These are phyloP conservation scores for Heliamphora exappendiculata DNA, from an alignment of 148 eudicot genomes.

Conservation along the genomic window DNA sequence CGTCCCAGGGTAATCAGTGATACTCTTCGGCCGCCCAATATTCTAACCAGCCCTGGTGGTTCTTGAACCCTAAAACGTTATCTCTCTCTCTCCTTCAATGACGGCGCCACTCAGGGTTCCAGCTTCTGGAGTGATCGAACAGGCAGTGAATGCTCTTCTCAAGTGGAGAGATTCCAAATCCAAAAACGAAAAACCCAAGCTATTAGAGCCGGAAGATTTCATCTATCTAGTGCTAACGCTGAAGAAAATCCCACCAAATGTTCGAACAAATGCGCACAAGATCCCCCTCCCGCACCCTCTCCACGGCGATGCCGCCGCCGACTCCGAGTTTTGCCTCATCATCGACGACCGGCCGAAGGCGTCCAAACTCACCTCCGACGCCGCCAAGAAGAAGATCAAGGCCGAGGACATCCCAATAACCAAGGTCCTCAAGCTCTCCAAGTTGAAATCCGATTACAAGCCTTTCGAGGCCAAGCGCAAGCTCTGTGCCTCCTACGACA, in stretches of 20 bases:
- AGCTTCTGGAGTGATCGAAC: too few species aligned
- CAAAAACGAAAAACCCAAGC: conserved; percentile 32
- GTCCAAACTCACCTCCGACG: conserved; percentile 25
- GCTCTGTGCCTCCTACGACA: conserved; percentile 30
- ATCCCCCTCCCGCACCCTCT: conserved; percentile 60
- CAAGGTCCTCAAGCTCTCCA: conserved; percentile 33
- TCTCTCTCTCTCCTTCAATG: too few species aligned
- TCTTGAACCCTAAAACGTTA: too few species aligned
- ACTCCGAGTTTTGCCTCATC: conserved; percentile 32
- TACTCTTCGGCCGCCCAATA: too few species aligned
- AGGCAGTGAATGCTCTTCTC: conserved; percentile 41
- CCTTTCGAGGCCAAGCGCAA: conserved; percentile 36
- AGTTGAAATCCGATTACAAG: conserved; percentile 31
- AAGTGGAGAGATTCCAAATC: conserved; percentile 39
- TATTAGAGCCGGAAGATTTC: conserved; percentile 42
- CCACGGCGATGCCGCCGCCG: conserved; percentile 20
- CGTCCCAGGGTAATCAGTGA: too few species aligned
- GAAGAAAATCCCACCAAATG: conserved; percentile 50
- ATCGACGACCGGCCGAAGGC: conserved; percentile 32
- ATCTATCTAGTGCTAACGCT: conserved; percentile 65
- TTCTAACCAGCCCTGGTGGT: too few species aligned
- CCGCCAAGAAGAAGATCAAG: conserved; percentile 24
- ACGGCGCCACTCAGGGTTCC: too few species aligned
- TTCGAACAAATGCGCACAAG: conserved; percentile 39
- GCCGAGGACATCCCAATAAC: conserved; percentile 18